Evolutionary conservation across 1,284 basidiomycete species (phyloP), one percentile per base, ranked within the genome.

Genomic region (Coriolopsis trogii): DNA sequence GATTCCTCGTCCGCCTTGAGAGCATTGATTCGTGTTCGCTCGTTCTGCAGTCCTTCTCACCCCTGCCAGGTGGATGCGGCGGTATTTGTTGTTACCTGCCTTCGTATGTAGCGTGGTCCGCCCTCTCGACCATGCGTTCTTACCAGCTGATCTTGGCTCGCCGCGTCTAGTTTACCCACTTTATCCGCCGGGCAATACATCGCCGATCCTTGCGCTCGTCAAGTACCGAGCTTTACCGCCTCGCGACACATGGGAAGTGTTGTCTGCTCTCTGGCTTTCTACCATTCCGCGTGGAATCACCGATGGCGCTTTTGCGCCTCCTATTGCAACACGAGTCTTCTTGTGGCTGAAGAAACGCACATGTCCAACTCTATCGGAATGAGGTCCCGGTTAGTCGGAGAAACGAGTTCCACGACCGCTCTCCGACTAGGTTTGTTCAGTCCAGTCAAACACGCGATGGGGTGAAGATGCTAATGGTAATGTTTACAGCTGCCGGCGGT

Each of bases 181-280:
- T n/a, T n/a, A n/a, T n/a, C n/a, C n/a, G n/a, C n/a, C n/a, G n/a
- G n/a, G n/a, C n/a, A n/a, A n/a, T n/a, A n/a, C n/a, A n/a, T n/a
- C n/a, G n/a, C n/a, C n/a, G n/a, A n/a, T n/a, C n/a, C n/a, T n/a
- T n/a, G n/a, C n/a, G n/a, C n/a, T n/a, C n/a, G n/a, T n/a, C n/a
- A n/a, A n/a, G n/a, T n/a, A n/a, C n/a, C n/a, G n/a, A n/a, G n/a
- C n/a, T n/a, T n/a, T 51, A 15, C 33, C 36, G 28, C 21, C 16
- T 41, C 46, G 51, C 49, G 42, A 40, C 30, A 42, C 31, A 50
- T 46, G 51, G 49, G 56, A 58, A 58, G 29, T 41, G 46, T 45
- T 37, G 25, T 23, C 49, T 23, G 39, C 33, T 21, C 16, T 29
- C 25, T 25, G n/a, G n/a, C n/a, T 49, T 58, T 58, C 52, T 49